Evolutionary conservation across 352 stramenopile genomes (phyloP).

Genomic region (Globisporangium paddicum): DNA sequence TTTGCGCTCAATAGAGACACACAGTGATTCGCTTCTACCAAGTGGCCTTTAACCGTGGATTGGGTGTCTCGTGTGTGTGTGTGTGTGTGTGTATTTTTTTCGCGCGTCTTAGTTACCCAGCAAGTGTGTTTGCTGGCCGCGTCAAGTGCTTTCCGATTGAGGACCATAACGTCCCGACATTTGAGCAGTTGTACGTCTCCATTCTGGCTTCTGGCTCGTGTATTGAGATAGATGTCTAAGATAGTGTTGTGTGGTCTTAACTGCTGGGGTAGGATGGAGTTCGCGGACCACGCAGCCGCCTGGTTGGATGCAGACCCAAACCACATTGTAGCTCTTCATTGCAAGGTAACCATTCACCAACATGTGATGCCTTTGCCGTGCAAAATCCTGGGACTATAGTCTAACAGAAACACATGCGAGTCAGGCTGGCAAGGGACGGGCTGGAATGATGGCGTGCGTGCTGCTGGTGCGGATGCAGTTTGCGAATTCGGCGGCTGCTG

Average conservation of each 20-base stretch:
- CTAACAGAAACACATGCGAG: background rate
- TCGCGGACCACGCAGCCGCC: conserved; percentile 64
- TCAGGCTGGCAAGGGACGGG: conserved; percentile 63
- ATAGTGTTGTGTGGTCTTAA: background rate
- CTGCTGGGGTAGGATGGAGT: conserved; percentile 34
- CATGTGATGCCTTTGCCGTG: too few species aligned
- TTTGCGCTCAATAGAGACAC: too few species aligned
- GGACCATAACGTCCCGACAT: conserved; percentile 67
- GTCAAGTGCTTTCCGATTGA: conserved; percentile 59
- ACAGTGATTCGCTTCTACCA: too few species aligned
- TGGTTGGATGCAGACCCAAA: conserved; percentile 42
- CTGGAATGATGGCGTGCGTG: conserved; percentile 79
- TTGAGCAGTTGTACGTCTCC: conserved; percentile 63
- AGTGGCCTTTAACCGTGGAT: too few species aligned
- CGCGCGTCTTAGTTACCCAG: conserved; percentile 44
- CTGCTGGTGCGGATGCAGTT: conserved; percentile 66
- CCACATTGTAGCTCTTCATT: conserved; percentile 60
- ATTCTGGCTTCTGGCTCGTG: too few species aligned
- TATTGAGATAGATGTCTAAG: too few species aligned
- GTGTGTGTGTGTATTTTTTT: background rate
- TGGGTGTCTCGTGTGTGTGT: too few species aligned
- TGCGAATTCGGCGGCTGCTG: conserved; percentile 28
- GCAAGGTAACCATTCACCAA: too few species aligned
- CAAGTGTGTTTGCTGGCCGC: conserved; percentile 39
- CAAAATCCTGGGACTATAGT: background rate